phyloP scores from a whole-genome alignment of 768 basidiomycete species.

The Daedalea quercina region DNA sequence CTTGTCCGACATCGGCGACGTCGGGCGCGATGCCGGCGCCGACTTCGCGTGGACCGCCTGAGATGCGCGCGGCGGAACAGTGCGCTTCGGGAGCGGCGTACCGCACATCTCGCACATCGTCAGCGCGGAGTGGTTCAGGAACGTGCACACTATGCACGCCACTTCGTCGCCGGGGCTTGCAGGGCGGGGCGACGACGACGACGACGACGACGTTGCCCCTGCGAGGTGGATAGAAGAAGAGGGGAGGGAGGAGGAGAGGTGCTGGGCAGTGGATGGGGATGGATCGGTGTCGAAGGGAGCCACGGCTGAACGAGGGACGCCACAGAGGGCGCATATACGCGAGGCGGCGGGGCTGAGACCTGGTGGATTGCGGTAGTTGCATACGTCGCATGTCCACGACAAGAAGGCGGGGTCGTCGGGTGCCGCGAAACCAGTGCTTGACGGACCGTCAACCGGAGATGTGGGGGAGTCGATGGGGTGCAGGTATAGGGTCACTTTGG shows the following conservation, averaged over 20 bases:
- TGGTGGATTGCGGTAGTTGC: conserved; percentile 75
- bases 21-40: conserved; percentile 59
- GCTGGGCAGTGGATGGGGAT: conserved; percentile 21
- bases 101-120: conserved; percentile 80
- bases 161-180: conserved; percentile 27
- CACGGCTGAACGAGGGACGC: conserved; percentile 49
- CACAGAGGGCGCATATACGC: conserved; percentile 75
- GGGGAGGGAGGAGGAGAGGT: conserved; percentile 34
- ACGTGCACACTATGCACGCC: conserved; percentile 85
- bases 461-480: conserved; percentile 18
- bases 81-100: conserved; percentile 47
- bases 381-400: conserved; percentile 86
- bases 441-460: neutral
- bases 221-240: conserved; percentile 26
- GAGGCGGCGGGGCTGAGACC: conserved; percentile 65
- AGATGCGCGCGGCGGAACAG: conserved; percentile 16
- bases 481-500: conserved; percentile 82
- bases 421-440: conserved; percentile 3
- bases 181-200: conserved; percentile 27
- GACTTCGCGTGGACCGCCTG: conserved; percentile 37
- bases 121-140: conserved; percentile 78
- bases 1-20: conserved; percentile 37
- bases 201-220: conserved; percentile 14
- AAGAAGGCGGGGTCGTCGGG: conserved; percentile 30
- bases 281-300: conserved; percentile 19